A percentile compares a stretch with the other conserved stretches of the same genome.
Conservation (phyloP, 2,329 filamentous ascomycete species). For the Chalara sp. region DNA sequence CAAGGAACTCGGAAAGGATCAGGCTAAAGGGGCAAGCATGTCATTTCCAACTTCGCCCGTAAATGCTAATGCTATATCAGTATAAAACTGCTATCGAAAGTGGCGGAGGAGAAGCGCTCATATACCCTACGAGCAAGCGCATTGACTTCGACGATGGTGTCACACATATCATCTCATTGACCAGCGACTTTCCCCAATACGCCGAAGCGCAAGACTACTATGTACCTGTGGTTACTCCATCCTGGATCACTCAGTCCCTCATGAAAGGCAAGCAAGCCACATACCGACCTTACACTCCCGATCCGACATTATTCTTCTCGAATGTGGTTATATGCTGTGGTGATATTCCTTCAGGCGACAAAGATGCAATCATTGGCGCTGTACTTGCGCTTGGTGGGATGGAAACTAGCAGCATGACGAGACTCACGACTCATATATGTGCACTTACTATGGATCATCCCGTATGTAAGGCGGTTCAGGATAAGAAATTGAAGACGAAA, state of each 20-base stretch:
- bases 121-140: constrained; percentile 31
- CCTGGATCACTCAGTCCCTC: constrained; percentile 72
- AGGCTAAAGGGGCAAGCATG: no score
- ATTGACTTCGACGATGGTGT: constrained; percentile 35
- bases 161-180: constrained; percentile 65
- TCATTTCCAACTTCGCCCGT: neutral
- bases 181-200: constrained; percentile 89
- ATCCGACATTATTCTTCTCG: constrained; percentile 84
- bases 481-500: constrained; percentile 65
- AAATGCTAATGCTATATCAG: neutral
- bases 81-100: no score
- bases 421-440: constrained; percentile 78
- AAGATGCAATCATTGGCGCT: constrained; percentile 86
- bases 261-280: constrained; percentile 64
- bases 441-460: constrained; percentile 69
- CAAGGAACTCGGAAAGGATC: constrained; percentile 11
- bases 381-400: constrained; percentile 74
- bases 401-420: constrained; percentile 1
- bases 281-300: constrained; percentile 80
- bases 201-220: constrained; percentile 60
- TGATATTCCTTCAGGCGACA: constrained; percentile 77
- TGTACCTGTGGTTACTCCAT: constrained; percentile 75
- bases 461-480: constrained; percentile 56
- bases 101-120: constrained; percentile 26
- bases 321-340: constrained; percentile 77